Conservation (phyloP, 2,329 filamentous ascomycete species). For the Didymella pomorum region DNA sequence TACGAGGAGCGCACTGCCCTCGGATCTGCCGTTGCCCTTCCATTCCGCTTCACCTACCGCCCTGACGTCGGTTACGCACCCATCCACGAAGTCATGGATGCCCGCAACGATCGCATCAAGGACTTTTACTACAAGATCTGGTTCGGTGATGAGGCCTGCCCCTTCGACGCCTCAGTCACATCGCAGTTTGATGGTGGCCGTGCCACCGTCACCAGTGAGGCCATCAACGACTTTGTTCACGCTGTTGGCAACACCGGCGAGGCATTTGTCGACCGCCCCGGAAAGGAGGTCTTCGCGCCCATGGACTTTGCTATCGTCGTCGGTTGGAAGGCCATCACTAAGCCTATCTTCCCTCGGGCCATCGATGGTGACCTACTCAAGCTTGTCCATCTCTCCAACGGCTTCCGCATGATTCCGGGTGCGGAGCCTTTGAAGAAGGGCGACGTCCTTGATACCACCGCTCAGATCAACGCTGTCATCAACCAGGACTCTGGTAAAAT, state of each 20-base stretch:
- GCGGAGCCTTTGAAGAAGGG: constrained; percentile 95
- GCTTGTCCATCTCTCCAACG: constrained; percentile 95
- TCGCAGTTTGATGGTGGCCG: constrained; percentile 90
- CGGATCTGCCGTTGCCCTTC: constrained; percentile 80
- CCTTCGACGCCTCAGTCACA: constrained; percentile 84
- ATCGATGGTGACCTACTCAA: constrained; percentile 97
- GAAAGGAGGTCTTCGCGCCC: constrained; percentile 91
- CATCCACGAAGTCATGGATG: constrained; percentile 94
- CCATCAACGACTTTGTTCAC: constrained; percentile 98
- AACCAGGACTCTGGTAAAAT: constrained; percentile 99
- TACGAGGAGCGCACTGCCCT: constrained; percentile 92
- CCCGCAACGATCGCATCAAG: constrained; percentile 97
- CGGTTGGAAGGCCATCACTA: constrained; percentile 98
- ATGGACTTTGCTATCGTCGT: constrained; percentile 99
- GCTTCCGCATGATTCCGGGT: constrained; percentile 97
- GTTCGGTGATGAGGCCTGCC: constrained; percentile 87
- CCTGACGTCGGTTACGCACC: constrained; percentile 97
- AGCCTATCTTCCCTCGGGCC: constrained; percentile 95
- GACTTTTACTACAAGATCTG: constrained; percentile 98
- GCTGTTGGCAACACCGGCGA: constrained; percentile 97
- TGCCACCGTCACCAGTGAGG: constrained; percentile 85
- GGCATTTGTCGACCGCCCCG: constrained; percentile 93
- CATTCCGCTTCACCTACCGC: constrained; percentile 89
- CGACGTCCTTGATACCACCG: constrained; percentile 89
- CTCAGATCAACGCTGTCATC: constrained; percentile 95